These are phyloP conservation scores for Fusarium tanahbumbuense DNA, from an alignment of 2,329 filamentous ascomycete species.

Conservation along the genomic window DNA sequence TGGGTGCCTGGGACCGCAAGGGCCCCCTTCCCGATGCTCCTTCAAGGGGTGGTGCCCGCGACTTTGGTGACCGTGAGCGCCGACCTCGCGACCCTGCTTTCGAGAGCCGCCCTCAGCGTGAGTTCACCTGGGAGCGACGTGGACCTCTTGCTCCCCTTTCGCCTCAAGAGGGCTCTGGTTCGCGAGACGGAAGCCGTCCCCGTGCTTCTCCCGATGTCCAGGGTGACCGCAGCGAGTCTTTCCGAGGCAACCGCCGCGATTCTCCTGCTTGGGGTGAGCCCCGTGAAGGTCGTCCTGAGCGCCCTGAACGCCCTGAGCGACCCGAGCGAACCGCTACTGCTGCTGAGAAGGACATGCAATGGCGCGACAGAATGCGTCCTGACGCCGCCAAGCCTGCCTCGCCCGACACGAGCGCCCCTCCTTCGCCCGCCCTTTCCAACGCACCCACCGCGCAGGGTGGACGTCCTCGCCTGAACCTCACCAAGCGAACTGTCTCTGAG, in stretches of 20 bases:
- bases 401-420: slow-evolving; percentile 79
- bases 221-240: slow-evolving; percentile 67
- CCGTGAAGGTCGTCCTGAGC: slow-evolving; percentile 71
- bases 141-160: slow-evolving; percentile 84
- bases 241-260: slow-evolving; percentile 71
- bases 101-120: slow-evolving; percentile 73
- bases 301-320: slow-evolving; percentile 76
- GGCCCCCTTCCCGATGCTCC: slow-evolving; percentile 85
- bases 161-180: slow-evolving; percentile 61
- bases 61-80: slow-evolving; percentile 72
- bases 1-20: slow-evolving; percentile 92
- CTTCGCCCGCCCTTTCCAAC: slow-evolving; percentile 73
- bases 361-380: slow-evolving; percentile 92
- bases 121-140: slow-evolving; percentile 92
- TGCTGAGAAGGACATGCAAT: slow-evolving; percentile 92
- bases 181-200: slow-evolving; percentile 67
- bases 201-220: slow-evolving; percentile 63
- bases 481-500: slow-evolving; percentile 92
- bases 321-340: slow-evolving; percentile 81
- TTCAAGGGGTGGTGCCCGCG: slow-evolving; percentile 62
- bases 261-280: slow-evolving; percentile 84
- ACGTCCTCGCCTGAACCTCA: slow-evolving; percentile 86
- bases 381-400: slow-evolving; percentile 74
- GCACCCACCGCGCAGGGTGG: slow-evolving; percentile 63
- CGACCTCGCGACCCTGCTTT: slow-evolving; percentile 71